Conservation (phyloP, 306 rosid genomes). For the Vigna hirtella region DNA sequence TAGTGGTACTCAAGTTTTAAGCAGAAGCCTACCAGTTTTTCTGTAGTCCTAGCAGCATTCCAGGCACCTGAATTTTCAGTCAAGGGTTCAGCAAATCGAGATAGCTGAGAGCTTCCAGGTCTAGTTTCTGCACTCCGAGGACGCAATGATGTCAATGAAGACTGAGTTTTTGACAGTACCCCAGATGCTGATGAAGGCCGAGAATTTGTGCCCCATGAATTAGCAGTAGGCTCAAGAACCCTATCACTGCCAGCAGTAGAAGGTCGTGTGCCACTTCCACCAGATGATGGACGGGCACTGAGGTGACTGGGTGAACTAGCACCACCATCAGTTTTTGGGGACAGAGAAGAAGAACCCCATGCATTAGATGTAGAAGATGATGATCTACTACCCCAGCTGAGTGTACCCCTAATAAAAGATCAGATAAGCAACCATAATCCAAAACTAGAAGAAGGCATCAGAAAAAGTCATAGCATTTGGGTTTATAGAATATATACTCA, state of each 20-base stretch:
- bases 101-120: constrained; percentile 95
- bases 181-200: constrained; percentile 99
- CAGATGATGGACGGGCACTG: constrained; percentile 89
- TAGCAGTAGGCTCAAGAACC: constrained; percentile 65
- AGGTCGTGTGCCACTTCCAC: constrained; percentile 92
- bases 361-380: constrained; percentile 82
- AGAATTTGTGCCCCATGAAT: constrained; percentile 83
- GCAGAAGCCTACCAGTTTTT: constrained; percentile 69
- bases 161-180: constrained; percentile 69
- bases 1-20: constrained; percentile 19
- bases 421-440: constrained; percentile 35
- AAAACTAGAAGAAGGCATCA: constrained; percentile 28
- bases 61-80: constrained; percentile 80
- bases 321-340: constrained; percentile 86
- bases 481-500: constrained; percentile 53
- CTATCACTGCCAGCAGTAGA: constrained; percentile 94
- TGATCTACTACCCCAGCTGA: constrained; percentile 92
- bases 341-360: constrained; percentile 85
- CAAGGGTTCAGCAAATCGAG: constrained; percentile 86
- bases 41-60: constrained; percentile 78
- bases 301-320: constrained; percentile 77
- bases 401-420: constrained; percentile 75
- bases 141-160: constrained; percentile 74
- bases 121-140: constrained; percentile 98
- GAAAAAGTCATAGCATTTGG: constrained; percentile 12